phyloP scores from a whole-genome alignment of 2,329 filamentous ascomycete species.

The Alternaria viburni region DNA sequence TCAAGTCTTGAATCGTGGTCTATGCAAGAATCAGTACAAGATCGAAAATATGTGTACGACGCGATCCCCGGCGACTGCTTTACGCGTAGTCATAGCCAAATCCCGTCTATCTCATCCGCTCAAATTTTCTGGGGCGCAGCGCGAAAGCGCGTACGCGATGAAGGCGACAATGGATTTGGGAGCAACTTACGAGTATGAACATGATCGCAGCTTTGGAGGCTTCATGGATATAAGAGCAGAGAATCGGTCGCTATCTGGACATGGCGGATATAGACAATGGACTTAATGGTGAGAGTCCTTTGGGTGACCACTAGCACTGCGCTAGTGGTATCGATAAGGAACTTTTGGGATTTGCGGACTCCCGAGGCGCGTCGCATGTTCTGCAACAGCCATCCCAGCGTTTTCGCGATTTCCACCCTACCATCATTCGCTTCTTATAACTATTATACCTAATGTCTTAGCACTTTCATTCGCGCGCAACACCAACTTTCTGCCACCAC shows the following conservation, averaged over 20 bases:
- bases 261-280: constrained; percentile 7
- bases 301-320: constrained; percentile 11
- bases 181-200: constrained; percentile 49
- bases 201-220: constrained; percentile 29
- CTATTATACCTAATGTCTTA: background rate
- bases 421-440: background rate
- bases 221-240: constrained; percentile 34
- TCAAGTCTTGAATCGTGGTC: constrained; percentile 93
- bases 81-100: background rate
- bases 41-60: background rate
- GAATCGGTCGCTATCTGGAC: constrained; percentile 19
- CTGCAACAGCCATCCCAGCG: background rate
- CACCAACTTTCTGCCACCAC: background rate
- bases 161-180: no score
- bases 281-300: constrained; percentile 5
- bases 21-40: constrained; percentile 46
- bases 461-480: background rate
- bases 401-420: background rate
- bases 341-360: constrained; percentile 15
- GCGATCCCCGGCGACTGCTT: background rate
- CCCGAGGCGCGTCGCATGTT: constrained; percentile 19
- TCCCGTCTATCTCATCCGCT: background rate
- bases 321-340: constrained; percentile 30
- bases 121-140: constrained; percentile 10
- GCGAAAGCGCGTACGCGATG: background rate